Conservation (phyloP, 2,329 filamentous ascomycete genomes). For the Neonectria punicea region DNA sequence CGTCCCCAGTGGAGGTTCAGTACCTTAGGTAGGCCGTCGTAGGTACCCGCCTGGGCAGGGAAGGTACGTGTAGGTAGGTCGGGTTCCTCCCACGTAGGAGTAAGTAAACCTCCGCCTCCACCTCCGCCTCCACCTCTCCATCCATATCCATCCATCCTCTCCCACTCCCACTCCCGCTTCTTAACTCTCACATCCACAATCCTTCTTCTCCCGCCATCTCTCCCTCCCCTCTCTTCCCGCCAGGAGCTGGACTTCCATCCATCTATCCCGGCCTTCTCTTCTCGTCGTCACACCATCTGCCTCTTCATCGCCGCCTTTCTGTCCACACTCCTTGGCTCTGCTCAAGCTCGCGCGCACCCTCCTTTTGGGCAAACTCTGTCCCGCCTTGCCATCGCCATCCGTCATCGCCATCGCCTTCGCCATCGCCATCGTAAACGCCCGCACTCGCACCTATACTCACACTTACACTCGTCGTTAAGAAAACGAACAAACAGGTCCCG, state of each 20-base stretch:
- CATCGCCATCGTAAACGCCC: slow-evolving; percentile 39
- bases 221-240: slow-evolving; percentile 44
- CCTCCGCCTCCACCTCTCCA: slow-evolving; percentile 35
- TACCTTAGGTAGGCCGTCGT: neutral
- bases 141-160: slow-evolving; percentile 35
- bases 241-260: slow-evolving; percentile 54
- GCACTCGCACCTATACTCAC: slow-evolving; percentile 12
- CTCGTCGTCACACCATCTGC: slow-evolving; percentile 52
- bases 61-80: slow-evolving; percentile 16
- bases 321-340: slow-evolving; percentile 54
- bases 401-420: slow-evolving; percentile 43
- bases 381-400: slow-evolving; percentile 45
- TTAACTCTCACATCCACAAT: slow-evolving; percentile 35
- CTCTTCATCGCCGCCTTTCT: slow-evolving; percentile 48
- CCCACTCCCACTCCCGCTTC: slow-evolving; percentile 36
- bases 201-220: slow-evolving; percentile 35
- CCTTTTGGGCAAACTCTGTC: slow-evolving; percentile 52
- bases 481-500: slow-evolving; percentile 32
- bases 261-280: slow-evolving; percentile 58
- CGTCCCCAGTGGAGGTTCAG: neutral
- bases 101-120: slow-evolving; percentile 21
- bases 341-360: slow-evolving; percentile 49
- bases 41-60: slow-evolving; percentile 9
- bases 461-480: slow-evolving; percentile 24
- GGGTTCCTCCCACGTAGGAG: slow-evolving; percentile 21